These are phyloP conservation scores for Toxicodendron radicans DNA, from an alignment of 345 rosid species.

Conservation along the genomic window DNA sequence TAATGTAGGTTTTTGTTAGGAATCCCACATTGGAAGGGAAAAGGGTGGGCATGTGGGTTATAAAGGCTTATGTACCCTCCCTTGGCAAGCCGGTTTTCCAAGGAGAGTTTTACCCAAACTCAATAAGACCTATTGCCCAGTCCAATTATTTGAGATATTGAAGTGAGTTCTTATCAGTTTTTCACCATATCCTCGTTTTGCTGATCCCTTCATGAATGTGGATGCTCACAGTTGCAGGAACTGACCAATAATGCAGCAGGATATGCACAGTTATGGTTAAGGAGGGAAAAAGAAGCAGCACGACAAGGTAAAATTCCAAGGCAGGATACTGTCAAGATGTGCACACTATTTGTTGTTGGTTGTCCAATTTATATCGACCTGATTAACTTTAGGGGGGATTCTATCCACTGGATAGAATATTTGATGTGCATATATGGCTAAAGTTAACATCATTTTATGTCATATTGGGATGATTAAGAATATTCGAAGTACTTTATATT, in stretches of 20 bases:
- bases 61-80: no score
- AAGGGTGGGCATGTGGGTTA: no score
- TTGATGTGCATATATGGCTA: no score
- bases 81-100: no score
- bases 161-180: no score
- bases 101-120: no score
- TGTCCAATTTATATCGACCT: neutral
- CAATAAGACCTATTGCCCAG: no score
- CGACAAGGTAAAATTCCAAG: slow-evolving; percentile 51
- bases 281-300: slow-evolving; percentile 64
- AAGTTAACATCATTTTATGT: neutral
- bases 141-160: no score
- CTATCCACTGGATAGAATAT: neutral
- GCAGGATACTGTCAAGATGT: neutral
- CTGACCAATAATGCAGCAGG: slow-evolving; percentile 58
- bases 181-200: neutral
- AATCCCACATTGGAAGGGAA: no score
- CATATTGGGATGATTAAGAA: neutral
- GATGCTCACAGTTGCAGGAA: slow-evolving; percentile 64
- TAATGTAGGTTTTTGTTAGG: neutral
- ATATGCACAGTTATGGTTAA: slow-evolving; percentile 72
- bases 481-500: neutral
- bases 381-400: neutral
- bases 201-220: slow-evolving; percentile 13
- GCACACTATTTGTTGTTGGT: neutral